phyloP scores from a whole-genome alignment of 768 basidiomycete species.

The Termitomyces bulborhizus region DNA sequence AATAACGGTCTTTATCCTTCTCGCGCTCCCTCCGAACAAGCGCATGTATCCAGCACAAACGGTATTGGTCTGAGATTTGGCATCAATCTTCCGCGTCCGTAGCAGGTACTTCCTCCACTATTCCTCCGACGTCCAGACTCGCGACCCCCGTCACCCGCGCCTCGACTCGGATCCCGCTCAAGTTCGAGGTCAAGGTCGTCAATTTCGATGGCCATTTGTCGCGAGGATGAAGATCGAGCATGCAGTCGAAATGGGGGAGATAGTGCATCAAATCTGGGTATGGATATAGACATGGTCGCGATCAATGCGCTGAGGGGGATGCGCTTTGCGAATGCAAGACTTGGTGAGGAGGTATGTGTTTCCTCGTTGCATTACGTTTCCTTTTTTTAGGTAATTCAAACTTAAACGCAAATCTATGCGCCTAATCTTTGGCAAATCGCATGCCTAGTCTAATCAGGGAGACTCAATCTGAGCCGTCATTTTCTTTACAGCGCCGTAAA shows the following conservation, averaged over 20 bases:
- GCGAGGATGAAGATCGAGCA: background rate
- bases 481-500: conserved; percentile 1
- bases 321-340: conserved; percentile 7
- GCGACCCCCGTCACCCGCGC: conserved; percentile 5
- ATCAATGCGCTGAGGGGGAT: conserved; percentile 11
- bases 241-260: no score
- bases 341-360: conserved; percentile 12
- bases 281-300: conserved; percentile 7
- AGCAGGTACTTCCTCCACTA: conserved; percentile 12
- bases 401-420: background rate
- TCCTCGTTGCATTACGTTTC: background rate
- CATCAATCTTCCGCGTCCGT: background rate
- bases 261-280: background rate
- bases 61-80: background rate
- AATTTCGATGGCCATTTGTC: background rate
- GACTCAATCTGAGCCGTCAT: background rate
- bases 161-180: conserved; percentile 1
- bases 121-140: conserved; percentile 9
- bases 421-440: background rate
- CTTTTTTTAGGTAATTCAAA: background rate
- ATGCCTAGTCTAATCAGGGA: background rate
- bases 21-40: background rate
- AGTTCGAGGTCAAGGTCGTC: conserved; percentile 5
- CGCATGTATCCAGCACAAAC: conserved; percentile 3
- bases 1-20: background rate